A percentile compares a stretch with the other conserved stretches of the same genome.
Evolutionary conservation across 2,329 filamentous ascomycete genomes (phyloP).

Genomic region (Fusarium armeniacum): DNA sequence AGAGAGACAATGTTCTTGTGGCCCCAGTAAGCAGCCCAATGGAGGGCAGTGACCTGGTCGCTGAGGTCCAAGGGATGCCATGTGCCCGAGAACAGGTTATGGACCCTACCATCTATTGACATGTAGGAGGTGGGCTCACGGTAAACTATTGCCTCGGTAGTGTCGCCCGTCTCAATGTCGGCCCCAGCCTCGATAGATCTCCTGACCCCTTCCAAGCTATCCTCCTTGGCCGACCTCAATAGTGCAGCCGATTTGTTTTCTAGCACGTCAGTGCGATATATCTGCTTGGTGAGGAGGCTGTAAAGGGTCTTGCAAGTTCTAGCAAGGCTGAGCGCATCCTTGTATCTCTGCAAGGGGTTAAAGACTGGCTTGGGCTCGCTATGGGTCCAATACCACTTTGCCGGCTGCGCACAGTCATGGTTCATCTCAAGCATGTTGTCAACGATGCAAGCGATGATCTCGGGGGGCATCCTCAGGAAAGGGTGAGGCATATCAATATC

Average conservation of each 20-base stretch:
- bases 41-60: conserved; percentile 17
- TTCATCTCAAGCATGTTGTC: conserved; percentile 12
- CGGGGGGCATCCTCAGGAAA: neutral
- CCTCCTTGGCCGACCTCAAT: neutral
- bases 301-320: conserved; percentile 9
- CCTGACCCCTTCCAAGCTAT: neutral
- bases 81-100: neutral
- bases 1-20: neutral
- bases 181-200: conserved; percentile 3
- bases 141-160: neutral
- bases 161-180: neutral
- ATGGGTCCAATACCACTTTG: neutral
- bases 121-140: neutral
- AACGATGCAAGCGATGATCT: conserved; percentile 9
- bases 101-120: neutral
- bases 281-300: neutral
- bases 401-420: neutral
- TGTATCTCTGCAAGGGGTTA: neutral
- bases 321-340: conserved; percentile 19
- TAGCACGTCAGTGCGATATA: conserved; percentile 10
- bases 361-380: neutral
- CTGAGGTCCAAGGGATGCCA: conserved; percentile 2
- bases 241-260: conserved; percentile 6
- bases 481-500: neutral
- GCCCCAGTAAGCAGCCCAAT: conserved; percentile 10